Base-by-base conservation (phyloP, 1,139 yeast genomes). In the Geotrichum phurueaensis region DNA sequence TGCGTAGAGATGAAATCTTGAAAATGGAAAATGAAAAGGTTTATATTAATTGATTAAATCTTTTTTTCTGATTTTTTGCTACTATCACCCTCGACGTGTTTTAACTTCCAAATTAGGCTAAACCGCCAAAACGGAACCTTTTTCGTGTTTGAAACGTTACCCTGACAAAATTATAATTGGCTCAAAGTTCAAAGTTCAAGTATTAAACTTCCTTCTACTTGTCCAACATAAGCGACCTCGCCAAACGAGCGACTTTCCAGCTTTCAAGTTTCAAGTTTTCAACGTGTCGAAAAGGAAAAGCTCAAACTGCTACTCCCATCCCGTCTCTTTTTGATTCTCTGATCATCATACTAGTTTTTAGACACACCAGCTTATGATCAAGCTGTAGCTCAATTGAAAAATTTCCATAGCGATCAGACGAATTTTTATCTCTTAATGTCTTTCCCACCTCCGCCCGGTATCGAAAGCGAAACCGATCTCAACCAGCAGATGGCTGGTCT, bases 401-500 rank as follows among this genome's bases (percentile, higher is more conserved):
- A 9, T 39, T 39, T 39, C 18, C 9, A n/a, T 15, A 39, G 22
- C n/a, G 20, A 39, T 18, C 22, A n/a, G 47, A 39, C 18, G 22
- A 39, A 39, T 13, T 39, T 22, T 18, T 39, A n/a, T 10, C 9
- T n/a, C 10, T 18, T n/a, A 39, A 39, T 39, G 47, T 39, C 47
- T 39, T 39, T 25, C 39, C 23, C 53, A 27, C 36, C 51, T 23
- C 59, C 48, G 18, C 43, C 54, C 12, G 25, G 22, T 25, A 15
- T 20, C 7, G 27, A 15, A 22, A 22, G 27, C 45, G 48, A 51
- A 12, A 22, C n/a, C 10, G 60, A 51, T 45, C 53, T 58, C 22
- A 51, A 15, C 29, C 45, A 43, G 15, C 55, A 49, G n/a, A 51
- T 58, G 60, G 58, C 55, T 15, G 47, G 22, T 25, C 22, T 58